Base-by-base conservation (phyloP, 2,329 filamentous ascomycete genomes). In the Paracamarosporium sp. region DNA sequence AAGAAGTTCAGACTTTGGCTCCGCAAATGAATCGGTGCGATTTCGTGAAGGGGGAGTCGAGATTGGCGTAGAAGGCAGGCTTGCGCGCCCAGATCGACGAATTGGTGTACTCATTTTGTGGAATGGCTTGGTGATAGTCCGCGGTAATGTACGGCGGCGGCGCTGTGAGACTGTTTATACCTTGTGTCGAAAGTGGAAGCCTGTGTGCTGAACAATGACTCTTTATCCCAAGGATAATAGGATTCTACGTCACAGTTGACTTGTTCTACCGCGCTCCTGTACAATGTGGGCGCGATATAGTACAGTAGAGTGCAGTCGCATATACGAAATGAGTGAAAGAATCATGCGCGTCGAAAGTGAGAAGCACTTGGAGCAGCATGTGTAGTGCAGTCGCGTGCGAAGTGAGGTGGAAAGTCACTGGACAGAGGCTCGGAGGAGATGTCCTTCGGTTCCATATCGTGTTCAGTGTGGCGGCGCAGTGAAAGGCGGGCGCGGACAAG, bases 341-440 rank as follows among this genome's bases (percentile, higher is more conserved):
- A 50, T 13, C 15, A 35, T 20, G 30, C n/a, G 24, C 7, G 40
- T 20, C 13, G 51, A 36, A 38, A 20, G 38, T 40, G 17, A 24
- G 44, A 36, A 28, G 15, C 35, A 44, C 17, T 20, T 5, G 15
- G n/a, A 17, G 27, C 25, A 20, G 45, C 30, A 41, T 7, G n/a
- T 48, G 5, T 20, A 22, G 27, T n/a, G 20, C 4, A 7, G 62
- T 62, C 62, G 64, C 65, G 65, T 56, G 65, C 57, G 59, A 70
- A 74, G 15, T 69, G 50, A 8, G 72, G 71, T 44, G 72, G 69
- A 45, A 69, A 75, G 61, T 75, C 73, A 67, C 70, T 75, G 62
- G 71, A 66, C 50, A 74, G 70, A 67, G 73, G 70, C 44, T 74
- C 73, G 53, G 75, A 71, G 66, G 72, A 68, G 46, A 74, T 71